These are phyloP conservation scores for Tuber brumale DNA, from an alignment of 495 filamentous ascomycete genomes.

Conservation along the genomic window DNA sequence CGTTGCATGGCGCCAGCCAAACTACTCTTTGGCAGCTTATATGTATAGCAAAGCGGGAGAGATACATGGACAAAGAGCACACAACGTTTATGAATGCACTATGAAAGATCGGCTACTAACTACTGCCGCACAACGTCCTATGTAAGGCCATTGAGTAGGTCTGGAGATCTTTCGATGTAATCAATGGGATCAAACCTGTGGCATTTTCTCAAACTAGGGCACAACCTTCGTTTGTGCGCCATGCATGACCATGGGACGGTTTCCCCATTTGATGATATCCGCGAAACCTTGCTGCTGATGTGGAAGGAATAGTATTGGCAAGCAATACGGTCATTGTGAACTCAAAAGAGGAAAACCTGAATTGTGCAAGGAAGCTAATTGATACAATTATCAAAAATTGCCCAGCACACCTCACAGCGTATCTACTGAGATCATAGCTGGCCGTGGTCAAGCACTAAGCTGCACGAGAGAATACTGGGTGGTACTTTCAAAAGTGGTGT, in stretches of 20 bases:
- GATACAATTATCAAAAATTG: constrained; percentile 55
- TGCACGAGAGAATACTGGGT: constrained; percentile 49
- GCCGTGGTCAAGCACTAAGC: constrained; percentile 44
- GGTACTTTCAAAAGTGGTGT: constrained; percentile 52
- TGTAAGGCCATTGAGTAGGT: constrained; percentile 63
- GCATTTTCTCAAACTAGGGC: constrained; percentile 53
- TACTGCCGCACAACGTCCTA: constrained; percentile 51
- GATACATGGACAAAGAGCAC: constrained; percentile 37
- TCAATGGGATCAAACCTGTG: constrained; percentile 53
- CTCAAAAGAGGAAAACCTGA: constrained; percentile 46
- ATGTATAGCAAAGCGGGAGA: constrained; percentile 58
- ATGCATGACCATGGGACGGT: constrained; percentile 56
- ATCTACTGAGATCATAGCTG: constrained; percentile 63
- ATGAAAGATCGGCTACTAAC: constrained; percentile 63
- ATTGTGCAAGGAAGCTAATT: constrained; percentile 54
- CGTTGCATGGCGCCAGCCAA: constrained; percentile 63
- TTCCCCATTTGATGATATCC: constrained; percentile 45
- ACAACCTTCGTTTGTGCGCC: constrained; percentile 59
- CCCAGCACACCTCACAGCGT: constrained; percentile 57
- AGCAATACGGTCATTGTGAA: constrained; percentile 28
- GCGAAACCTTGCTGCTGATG: constrained; percentile 9
- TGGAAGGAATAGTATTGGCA: constrained; percentile 9
- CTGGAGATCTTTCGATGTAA: constrained; percentile 57
- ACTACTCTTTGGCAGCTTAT: constrained; percentile 68
- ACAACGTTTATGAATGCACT: constrained; percentile 63